A percentile compares a stretch with the other conserved stretches of the same genome.
Conservation (phyloP, 1,284 basidiomycete genomes). For the Veloporphyrellus conicus region DNA sequence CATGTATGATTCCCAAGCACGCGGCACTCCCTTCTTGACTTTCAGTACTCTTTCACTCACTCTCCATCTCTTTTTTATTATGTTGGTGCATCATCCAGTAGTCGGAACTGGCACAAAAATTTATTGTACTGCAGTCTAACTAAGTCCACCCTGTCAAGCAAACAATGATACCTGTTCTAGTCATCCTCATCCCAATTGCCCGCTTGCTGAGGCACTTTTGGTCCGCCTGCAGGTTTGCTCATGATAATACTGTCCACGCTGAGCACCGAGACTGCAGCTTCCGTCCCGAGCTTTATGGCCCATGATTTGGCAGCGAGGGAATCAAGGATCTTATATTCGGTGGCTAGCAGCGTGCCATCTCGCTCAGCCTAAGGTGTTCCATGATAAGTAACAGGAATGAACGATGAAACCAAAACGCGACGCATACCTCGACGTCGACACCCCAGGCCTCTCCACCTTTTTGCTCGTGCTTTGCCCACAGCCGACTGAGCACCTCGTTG, state of each 20-base stretch:
- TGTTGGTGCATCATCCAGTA: conserved; percentile 16
- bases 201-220: conserved; percentile 77
- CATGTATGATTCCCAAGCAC: conserved; percentile 22
- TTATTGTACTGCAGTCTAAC: conserved; percentile 29
- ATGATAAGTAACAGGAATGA: not conserved
- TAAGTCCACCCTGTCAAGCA: conserved; percentile 8
- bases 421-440: conserved; percentile 84
- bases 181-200: conserved; percentile 78
- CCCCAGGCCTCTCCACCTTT: conserved; percentile 72
- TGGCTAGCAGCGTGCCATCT: conserved; percentile 68
- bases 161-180: conserved; percentile 34
- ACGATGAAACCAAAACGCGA: not conserved
- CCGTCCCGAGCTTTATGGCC: conserved; percentile 86
- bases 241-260: conserved; percentile 98
- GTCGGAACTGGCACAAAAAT: conserved; percentile 26
- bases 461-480: conserved; percentile 87
- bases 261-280: conserved; percentile 91
- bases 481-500: conserved; percentile 83
- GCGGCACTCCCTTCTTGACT: conserved; percentile 6
- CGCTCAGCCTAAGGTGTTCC: conserved; percentile 55
- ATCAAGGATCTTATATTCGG: conserved; percentile 70
- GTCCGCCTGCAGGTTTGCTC: conserved; percentile 87
- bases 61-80: conserved; percentile 1
- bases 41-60: not conserved
- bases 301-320: conserved; percentile 85